phyloP scores from a whole-genome alignment of 768 basidiomycete species.

The Tulasnella sp. region DNA sequence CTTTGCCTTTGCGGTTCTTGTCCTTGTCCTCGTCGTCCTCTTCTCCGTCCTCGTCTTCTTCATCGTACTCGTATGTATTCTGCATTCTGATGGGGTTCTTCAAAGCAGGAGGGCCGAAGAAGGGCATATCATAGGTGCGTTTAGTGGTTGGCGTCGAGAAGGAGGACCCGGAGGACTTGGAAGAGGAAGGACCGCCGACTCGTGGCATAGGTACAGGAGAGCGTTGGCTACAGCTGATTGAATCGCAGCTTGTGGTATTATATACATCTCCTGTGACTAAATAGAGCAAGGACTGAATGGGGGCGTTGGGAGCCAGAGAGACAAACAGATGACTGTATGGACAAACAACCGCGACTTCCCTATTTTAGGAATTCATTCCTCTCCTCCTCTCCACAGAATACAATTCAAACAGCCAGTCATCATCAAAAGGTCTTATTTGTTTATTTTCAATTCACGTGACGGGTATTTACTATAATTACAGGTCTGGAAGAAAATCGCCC shows the following conservation, averaged over 20 bases:
- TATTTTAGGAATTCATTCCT: neutral
- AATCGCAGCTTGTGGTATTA: neutral
- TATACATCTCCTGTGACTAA: neutral
- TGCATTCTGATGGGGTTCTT: neutral
- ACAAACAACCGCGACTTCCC: neutral
- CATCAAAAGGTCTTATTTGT: neutral
- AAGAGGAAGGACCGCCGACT: neutral
- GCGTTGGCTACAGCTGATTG: neutral
- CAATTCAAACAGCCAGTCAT: neutral
- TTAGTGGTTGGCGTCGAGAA: neutral
- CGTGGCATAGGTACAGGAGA: neutral
- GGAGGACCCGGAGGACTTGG: neutral
- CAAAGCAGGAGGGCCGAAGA: neutral
- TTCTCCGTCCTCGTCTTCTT: neutral
- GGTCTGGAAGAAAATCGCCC: neutral
- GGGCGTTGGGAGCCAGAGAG: neutral
- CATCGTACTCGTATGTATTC: neutral
- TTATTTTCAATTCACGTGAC: neutral
- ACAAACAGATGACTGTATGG: neutral
- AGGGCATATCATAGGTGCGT: neutral
- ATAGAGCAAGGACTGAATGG: neutral
- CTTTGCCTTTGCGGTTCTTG: neutral
- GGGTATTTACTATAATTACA: neutral
- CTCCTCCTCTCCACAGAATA: neutral
- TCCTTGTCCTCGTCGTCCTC: neutral